These are phyloP conservation scores for Microcos paniculata DNA, from an alignment of 345 rosid genomes.

Conservation along the genomic window DNA sequence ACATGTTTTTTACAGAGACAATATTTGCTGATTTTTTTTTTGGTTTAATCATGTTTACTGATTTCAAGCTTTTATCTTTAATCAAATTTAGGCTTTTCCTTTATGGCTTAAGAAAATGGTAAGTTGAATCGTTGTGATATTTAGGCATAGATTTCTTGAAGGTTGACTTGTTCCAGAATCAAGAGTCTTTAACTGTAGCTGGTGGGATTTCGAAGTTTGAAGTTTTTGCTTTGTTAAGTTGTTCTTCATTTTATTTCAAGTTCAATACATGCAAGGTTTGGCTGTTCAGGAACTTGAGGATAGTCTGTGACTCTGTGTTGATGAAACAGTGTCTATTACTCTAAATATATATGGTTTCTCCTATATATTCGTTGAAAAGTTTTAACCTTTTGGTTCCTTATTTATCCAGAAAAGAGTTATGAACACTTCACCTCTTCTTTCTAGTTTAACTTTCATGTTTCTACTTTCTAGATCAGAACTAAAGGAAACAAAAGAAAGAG, in stretches of 20 bases:
- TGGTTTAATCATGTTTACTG: background rate
- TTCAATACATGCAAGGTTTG: background rate
- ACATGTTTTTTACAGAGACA: background rate
- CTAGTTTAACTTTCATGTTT: background rate
- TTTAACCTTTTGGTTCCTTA: background rate
- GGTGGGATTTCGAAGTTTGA: background rate
- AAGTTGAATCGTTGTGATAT: background rate
- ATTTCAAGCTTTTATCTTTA: background rate
- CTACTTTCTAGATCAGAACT: background rate
- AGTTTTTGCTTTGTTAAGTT: background rate
- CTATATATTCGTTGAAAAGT: background rate
- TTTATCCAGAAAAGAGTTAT: background rate
- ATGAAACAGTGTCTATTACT: slow-evolving; percentile 7
- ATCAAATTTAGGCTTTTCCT: background rate
- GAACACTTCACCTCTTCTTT: background rate
- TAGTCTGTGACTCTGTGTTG: background rate
- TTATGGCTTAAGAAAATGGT: background rate
- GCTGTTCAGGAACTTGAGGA: background rate
- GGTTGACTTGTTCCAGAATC: slow-evolving; percentile 22
- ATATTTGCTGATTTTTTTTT: background rate
- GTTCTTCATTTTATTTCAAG: background rate
- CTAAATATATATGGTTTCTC: background rate
- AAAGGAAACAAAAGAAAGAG: background rate
- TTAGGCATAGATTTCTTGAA: slow-evolving; percentile 13
- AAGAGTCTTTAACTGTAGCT: slow-evolving; percentile 10